Conservation (phyloP, 108 stramenopile genomes). For the Fragilaria crotonensis region DNA sequence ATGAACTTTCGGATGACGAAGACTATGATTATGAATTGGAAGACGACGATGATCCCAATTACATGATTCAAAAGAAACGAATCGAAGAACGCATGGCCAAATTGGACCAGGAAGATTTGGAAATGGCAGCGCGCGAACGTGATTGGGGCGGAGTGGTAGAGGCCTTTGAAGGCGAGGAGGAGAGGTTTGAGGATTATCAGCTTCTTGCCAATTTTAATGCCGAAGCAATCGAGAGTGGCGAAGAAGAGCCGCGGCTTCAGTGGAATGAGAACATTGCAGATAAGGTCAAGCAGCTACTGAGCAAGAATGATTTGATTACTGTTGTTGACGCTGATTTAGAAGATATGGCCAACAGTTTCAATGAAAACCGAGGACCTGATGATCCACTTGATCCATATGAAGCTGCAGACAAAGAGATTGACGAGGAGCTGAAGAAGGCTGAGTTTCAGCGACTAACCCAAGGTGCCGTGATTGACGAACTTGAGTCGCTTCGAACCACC, state of each 20-base stretch:
- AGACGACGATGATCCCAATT: conserved; percentile 41
- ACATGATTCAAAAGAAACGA: conserved; percentile 24
- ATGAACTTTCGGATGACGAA: conserved; percentile 14
- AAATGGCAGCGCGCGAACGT: not conserved
- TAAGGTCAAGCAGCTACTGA: no score
- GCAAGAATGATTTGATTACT: no score
- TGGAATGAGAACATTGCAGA: no score
- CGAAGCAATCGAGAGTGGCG: conserved; percentile 40
- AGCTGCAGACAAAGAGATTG: conserved; percentile 27
- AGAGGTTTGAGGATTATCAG: conserved; percentile 32
- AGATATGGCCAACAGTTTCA: no score
- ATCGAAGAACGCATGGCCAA: conserved; percentile 27
- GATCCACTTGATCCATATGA: conserved; percentile 49
- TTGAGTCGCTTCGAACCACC: conserved; percentile 33
- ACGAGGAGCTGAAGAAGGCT: conserved; percentile 55
- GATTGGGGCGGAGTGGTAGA: conserved; percentile 17
- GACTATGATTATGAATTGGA: conserved; percentile 26
- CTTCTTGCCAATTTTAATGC: conserved; percentile 38
- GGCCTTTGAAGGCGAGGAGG: conserved; percentile 4
- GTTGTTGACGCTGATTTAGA: no score
- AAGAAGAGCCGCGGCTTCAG: no score
- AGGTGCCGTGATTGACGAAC: conserved; percentile 32
- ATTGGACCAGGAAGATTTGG: no score
- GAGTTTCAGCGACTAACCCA: conserved; percentile 38
- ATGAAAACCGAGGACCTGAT: no score